Evolutionary conservation across 176 grass and related monocot species (phyloP), one percentile per base, ranked within the genome.

Genomic region (Pontederia crassipes): DNA sequence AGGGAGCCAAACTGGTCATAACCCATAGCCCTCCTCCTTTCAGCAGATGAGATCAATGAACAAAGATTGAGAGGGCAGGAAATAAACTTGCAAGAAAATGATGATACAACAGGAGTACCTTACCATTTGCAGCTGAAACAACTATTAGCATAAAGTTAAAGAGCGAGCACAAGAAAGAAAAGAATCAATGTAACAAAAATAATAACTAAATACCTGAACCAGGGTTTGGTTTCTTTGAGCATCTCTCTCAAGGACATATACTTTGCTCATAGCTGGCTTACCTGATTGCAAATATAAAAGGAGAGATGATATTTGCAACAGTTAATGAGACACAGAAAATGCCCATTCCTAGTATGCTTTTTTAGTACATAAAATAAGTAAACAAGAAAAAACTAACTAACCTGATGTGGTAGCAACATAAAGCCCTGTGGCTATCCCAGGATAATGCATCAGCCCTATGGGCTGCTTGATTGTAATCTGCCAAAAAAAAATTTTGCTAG

Each of bases 231-330:
- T 97, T 69, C 60, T 55, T 15, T 68, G 70, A 49, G 13, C 11
- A 69, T 85, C 69, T 73, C 83, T 87, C 62, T 97, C 78, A 78
- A 91, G 81, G 76, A 88, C 83, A 47, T 64, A 57, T 12, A 97
- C 84, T 82, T 80, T 97, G 81, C 87, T 97, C 76, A 76, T 80
- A 28, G 92, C 65, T 56, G 84, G 78, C 71, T 97, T 97, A 52
- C 92, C 87, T 97, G 77, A 59, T 55, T 74, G 68, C 58, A 11
- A 3, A 68, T 17, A 52, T 8, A 11, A 56, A 68, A 45, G 17
- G 2, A 55, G 54, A 54, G 28, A 52, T 24, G 17, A 24, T 12
- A 10, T 17, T 14, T 27, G 32, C 18, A 61, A 9, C 24, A 52
- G 12, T 60, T 60, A 28, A 4, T 61, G 16, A 16, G n/a, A 61